Percentiles rank a stretch among this genome's conserved stretches.
These are phyloP conservation scores for Microbotryum silenes-acaulis DNA, from an alignment of 1,284 basidiomycete species.

Conservation along the genomic window DNA sequence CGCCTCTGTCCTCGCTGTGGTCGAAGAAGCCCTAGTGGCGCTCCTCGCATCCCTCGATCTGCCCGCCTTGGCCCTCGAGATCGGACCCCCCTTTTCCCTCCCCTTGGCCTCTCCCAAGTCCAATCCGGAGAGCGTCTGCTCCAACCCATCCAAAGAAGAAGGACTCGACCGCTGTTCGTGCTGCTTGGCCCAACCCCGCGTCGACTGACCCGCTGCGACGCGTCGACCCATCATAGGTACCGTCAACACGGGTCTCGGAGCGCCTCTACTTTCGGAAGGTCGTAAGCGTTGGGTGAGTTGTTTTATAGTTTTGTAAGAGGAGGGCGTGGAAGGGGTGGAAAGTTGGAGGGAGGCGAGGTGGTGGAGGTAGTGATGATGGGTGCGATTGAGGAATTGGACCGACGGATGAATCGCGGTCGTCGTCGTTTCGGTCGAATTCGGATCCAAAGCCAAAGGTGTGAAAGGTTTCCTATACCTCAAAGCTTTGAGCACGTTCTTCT, in stretches of 20 bases:
- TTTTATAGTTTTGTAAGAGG: constrained; percentile 9
- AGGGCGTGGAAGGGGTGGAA: constrained; percentile 6
- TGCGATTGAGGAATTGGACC: constrained; percentile 29
- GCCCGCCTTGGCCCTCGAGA: constrained; percentile 17
- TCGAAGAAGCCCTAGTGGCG: background rate
- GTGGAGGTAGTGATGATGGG: constrained; percentile 31
- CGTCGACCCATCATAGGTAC: constrained; percentile 16
- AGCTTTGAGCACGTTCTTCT: constrained; percentile 27
- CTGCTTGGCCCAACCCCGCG: constrained; percentile 8
- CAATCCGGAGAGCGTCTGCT: background rate
- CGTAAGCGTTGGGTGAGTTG: constrained; percentile 24
- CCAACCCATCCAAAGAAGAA: background rate
- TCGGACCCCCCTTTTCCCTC: constrained; percentile 12
- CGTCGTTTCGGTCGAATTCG: background rate
- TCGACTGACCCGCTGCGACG: constrained; percentile 17
- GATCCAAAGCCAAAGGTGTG: background rate
- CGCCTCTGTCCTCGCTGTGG: background rate
- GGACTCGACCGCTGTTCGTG: background rate
- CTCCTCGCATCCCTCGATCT: constrained; percentile 1
- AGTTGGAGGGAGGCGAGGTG: constrained; percentile 26
- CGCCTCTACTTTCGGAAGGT: constrained; percentile 13
- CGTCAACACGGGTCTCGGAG: constrained; percentile 20
- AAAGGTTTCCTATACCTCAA: constrained; percentile 13
- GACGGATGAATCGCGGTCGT: constrained; percentile 6
- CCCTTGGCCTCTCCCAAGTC: background rate